Evolutionary conservation across 2,329 filamentous ascomycete species (phyloP).

Genomic region (Hypoxylon sp.): DNA sequence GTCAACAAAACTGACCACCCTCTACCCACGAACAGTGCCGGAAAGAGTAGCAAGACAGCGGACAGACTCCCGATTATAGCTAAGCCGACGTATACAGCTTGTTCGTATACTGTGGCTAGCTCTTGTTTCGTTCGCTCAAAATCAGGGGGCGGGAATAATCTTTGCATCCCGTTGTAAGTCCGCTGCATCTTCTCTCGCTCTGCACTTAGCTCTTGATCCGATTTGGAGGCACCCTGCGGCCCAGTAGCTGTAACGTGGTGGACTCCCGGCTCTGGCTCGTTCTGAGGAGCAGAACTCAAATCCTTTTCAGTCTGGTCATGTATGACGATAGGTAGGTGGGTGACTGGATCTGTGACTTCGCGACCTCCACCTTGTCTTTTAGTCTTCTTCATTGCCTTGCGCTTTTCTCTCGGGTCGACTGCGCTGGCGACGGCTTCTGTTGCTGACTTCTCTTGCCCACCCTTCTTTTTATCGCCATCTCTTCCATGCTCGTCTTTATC

Average conservation of each 20-base stretch:
- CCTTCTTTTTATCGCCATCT: slow-evolving; percentile 26
- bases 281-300: slow-evolving; percentile 58
- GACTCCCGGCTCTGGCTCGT: slow-evolving; percentile 53
- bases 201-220: slow-evolving; percentile 53
- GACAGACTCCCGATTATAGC: slow-evolving; percentile 51
- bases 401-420: slow-evolving; percentile 60
- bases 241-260: slow-evolving; percentile 57
- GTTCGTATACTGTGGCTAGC: slow-evolving; percentile 51
- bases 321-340: slow-evolving; percentile 75
- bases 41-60: slow-evolving; percentile 42
- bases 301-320: slow-evolving; percentile 76
- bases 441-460: slow-evolving; percentile 48
- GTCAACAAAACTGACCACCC: slow-evolving; percentile 43
- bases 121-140: slow-evolving; percentile 57
- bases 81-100: slow-evolving; percentile 55
- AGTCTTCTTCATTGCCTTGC: slow-evolving; percentile 62
- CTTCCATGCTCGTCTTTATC: slow-evolving; percentile 6
- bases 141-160: slow-evolving; percentile 62
- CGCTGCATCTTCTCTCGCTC: slow-evolving; percentile 55
- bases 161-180: slow-evolving; percentile 58
- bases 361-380: slow-evolving; percentile 62
- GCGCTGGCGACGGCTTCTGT: slow-evolving; percentile 55
- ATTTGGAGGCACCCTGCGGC: slow-evolving; percentile 55
- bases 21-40: slow-evolving; percentile 40
- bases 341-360: slow-evolving; percentile 79